A percentile compares a stretch with the other conserved stretches of the same genome.
These are phyloP conservation scores for Aquilaria agallochum DNA, from an alignment of 441 rosid species.

Conservation along the genomic window DNA sequence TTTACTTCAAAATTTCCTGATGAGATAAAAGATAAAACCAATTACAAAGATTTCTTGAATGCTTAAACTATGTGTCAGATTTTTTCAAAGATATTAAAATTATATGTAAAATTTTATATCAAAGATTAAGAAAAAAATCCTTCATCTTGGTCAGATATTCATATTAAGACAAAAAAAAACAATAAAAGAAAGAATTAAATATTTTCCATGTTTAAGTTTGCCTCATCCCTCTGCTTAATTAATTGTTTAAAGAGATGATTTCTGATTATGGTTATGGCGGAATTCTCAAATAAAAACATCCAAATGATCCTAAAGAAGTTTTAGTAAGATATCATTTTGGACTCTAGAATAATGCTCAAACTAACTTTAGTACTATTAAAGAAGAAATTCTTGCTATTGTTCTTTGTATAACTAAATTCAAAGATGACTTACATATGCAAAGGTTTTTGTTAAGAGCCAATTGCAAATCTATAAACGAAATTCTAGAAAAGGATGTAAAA, in stretches of 20 bases:
- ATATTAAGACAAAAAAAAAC: neutral
- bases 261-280: neutral
- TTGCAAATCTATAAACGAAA: neutral
- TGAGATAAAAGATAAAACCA: neutral
- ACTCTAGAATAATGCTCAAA: neutral
- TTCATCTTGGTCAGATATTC: neutral
- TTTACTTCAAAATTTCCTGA: neutral
- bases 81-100: neutral
- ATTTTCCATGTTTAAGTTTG: too few relatives aligned
- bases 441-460: neutral
- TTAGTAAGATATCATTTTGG: neutral
- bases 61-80: slow-evolving; percentile 9
- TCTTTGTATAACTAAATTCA: neutral
- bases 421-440: neutral
- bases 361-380: too few relatives aligned
- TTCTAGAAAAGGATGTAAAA: neutral
- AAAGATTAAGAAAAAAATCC: neutral
- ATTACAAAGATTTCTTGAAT: neutral
- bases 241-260: neutral
- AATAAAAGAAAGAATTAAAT: too few relatives aligned
- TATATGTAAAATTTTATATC: neutral
- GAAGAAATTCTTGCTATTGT: neutral
- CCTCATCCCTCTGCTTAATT: too few relatives aligned
- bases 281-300: neutral
- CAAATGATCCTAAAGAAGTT: neutral